Percentiles rank a stretch among this genome's conserved stretches.
phyloP scores from a whole-genome alignment of 2,329 filamentous ascomycete genomes.

The Penicillium sumatraense region DNA sequence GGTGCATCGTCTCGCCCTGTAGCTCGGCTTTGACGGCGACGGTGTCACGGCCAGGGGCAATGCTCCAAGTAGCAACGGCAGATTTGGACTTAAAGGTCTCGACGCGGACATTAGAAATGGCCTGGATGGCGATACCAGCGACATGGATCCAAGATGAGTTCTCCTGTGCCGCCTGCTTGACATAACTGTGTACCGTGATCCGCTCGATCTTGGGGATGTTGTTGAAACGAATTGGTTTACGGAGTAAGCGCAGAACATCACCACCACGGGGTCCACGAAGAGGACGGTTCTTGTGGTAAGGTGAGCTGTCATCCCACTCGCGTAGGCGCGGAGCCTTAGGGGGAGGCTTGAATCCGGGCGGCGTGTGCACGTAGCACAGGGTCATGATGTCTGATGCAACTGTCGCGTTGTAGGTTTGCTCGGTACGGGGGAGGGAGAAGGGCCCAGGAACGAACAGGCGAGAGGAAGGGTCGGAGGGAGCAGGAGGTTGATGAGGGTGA shows the following conservation, averaged over 20 bases:
- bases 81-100: conserved; percentile 70
- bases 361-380: conserved; percentile 82
- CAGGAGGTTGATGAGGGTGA: conserved; percentile 89
- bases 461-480: conserved; percentile 81
- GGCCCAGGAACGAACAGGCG: conserved; percentile 88
- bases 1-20: conserved; percentile 77
- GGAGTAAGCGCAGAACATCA: conserved; percentile 57
- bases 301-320: conserved; percentile 85
- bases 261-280: conserved; percentile 82
- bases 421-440: conserved; percentile 83
- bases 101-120: conserved; percentile 79
- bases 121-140: conserved; percentile 80
- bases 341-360: conserved; percentile 71
- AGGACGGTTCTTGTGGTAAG: conserved; percentile 91
- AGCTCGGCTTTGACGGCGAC: conserved; percentile 76
- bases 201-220: conserved; percentile 83
- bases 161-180: conserved; percentile 69
- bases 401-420: conserved; percentile 88
- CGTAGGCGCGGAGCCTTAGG: conserved; percentile 70
- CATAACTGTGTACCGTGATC: conserved; percentile 77
- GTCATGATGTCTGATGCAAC: conserved; percentile 87
- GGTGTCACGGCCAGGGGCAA: conserved; percentile 72
- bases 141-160: conserved; percentile 79
- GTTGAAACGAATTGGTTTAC: conserved; percentile 70
- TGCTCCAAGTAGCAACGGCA: conserved; percentile 75